phyloP scores from a whole-genome alignment of 2,329 filamentous ascomycete species.

The Botrytis aclada region DNA sequence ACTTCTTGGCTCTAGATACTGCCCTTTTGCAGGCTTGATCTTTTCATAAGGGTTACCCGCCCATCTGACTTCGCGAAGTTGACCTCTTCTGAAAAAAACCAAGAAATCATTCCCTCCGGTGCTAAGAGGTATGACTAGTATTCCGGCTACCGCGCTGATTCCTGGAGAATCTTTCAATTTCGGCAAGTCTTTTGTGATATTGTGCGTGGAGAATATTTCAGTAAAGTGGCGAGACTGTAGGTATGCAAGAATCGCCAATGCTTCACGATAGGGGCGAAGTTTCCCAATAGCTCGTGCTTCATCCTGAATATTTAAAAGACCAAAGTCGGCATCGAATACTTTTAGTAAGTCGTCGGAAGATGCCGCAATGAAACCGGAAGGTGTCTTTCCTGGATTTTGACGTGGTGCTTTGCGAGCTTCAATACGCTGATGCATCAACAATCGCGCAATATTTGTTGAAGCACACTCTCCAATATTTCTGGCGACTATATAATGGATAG shows the following conservation, averaged over 20 bases:
- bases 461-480: constrained; percentile 53
- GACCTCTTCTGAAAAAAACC: constrained; percentile 81
- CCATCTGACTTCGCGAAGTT: constrained; percentile 72
- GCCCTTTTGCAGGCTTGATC: constrained; percentile 62
- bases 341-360: constrained; percentile 26
- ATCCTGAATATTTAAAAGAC: constrained; percentile 81
- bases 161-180: constrained; percentile 77
- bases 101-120: constrained; percentile 78
- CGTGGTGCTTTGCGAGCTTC: constrained; percentile 23
- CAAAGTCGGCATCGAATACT: constrained; percentile 39
- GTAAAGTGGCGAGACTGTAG: constrained; percentile 71
- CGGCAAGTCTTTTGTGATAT: constrained; percentile 72
- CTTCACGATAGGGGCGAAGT: constrained; percentile 76
- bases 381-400: constrained; percentile 16
- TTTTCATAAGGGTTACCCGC: constrained; percentile 86
- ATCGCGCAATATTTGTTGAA: constrained; percentile 44
- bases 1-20: constrained; percentile 71
- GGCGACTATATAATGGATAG: constrained; percentile 51
- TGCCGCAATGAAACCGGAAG: constrained; percentile 25
- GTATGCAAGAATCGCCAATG: constrained; percentile 80
- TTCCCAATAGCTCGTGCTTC: constrained; percentile 83
- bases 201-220: constrained; percentile 73
- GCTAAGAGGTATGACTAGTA: constrained; percentile 79
- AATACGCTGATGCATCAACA: constrained; percentile 23
- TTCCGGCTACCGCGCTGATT: constrained; percentile 73